Conservation (phyloP, 2,329 filamentous ascomycete genomes). For the Hypoxylon sp. region DNA sequence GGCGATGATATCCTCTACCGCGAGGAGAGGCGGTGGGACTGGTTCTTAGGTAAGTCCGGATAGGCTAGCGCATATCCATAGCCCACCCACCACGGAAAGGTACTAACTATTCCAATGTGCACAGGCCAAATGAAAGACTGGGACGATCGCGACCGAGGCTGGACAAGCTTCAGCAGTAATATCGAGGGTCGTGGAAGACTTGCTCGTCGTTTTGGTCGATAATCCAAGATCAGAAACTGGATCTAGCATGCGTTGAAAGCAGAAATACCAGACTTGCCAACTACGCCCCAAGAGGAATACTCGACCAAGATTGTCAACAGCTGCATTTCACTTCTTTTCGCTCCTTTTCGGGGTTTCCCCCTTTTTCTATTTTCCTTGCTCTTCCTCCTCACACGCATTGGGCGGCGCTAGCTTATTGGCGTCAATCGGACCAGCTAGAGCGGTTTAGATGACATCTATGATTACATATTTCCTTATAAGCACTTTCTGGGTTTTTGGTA, state of each 20-base stretch:
- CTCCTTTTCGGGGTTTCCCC: conserved; percentile 18
- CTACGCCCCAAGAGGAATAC: neutral
- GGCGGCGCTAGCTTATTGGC: conserved; percentile 31
- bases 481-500: conserved; percentile 16
- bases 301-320: conserved; percentile 1
- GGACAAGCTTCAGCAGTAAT: conserved; percentile 54
- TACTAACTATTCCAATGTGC: conserved; percentile 25
- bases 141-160: conserved; percentile 61
- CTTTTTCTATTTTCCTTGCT: conserved; percentile 3
- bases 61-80: too few relatives aligned
- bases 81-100: too few relatives aligned
- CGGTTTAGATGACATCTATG: conserved; percentile 22
- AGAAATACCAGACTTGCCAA: neutral
- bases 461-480: conserved; percentile 7
- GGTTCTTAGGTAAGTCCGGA: conserved; percentile 61
- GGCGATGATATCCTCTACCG: conserved; percentile 62
- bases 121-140: conserved; percentile 60
- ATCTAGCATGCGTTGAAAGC: conserved; percentile 28
- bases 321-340: conserved; percentile 22
- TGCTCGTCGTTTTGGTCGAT: conserved; percentile 52
- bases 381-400: conserved; percentile 28
- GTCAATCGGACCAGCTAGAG: conserved; percentile 31
- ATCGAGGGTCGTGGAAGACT: conserved; percentile 52
- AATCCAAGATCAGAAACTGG: conserved; percentile 26
- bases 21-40: conserved; percentile 69